Evolutionary conservation across 2,329 filamentous ascomycete genomes (phyloP).

Genomic region (Pseudocercospora pini-densiflorae): DNA sequence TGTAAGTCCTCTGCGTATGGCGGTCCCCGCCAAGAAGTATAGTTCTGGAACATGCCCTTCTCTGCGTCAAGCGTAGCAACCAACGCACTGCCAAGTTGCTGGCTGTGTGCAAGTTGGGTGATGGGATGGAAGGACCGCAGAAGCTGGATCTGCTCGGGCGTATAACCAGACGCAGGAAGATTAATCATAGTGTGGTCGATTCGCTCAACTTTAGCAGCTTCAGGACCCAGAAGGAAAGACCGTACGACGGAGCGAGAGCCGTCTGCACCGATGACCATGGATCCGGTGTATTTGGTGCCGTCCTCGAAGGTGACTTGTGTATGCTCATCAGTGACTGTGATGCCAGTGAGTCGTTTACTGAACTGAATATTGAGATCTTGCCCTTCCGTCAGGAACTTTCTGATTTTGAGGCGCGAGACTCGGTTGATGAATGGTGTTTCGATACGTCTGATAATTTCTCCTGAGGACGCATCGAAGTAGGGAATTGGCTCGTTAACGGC

Average conservation of each 20-base stretch:
- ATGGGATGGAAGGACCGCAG: slow-evolving; percentile 9
- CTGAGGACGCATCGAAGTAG: slow-evolving; percentile 14
- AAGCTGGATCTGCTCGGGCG: slow-evolving; percentile 14
- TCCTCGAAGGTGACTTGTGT: too few relatives aligned
- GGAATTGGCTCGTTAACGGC: slow-evolving; percentile 15
- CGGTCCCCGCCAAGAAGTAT: slow-evolving; percentile 22
- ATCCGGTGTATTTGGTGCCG: too few relatives aligned
- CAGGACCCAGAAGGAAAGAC: slow-evolving; percentile 15
- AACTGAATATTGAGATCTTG: slow-evolving; percentile 13
- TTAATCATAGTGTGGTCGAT: slow-evolving; percentile 18
- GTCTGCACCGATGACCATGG: slow-evolving; percentile 24
- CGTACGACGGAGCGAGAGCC: slow-evolving; percentile 26
- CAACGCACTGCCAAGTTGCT: neutral
- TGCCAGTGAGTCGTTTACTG: slow-evolving; percentile 14
- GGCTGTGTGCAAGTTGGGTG: slow-evolving; percentile 3
- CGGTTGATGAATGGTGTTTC: slow-evolving; percentile 6
- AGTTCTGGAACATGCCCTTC: slow-evolving; percentile 14
- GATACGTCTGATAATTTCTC: slow-evolving; percentile 13
- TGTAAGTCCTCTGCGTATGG: neutral
- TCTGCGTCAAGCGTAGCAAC: slow-evolving; percentile 11
- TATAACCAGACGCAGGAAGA: slow-evolving; percentile 6
- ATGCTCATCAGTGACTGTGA: slow-evolving; percentile 4
- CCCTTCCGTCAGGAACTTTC: slow-evolving; percentile 15
- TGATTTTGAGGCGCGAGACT: slow-evolving; percentile 13
- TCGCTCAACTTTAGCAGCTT: slow-evolving; percentile 8